Evolutionary conservation across 179 eudicot genomes (phyloP), one percentile per base, ranked within the genome.

Genomic region (Nepenthes alata): DNA sequence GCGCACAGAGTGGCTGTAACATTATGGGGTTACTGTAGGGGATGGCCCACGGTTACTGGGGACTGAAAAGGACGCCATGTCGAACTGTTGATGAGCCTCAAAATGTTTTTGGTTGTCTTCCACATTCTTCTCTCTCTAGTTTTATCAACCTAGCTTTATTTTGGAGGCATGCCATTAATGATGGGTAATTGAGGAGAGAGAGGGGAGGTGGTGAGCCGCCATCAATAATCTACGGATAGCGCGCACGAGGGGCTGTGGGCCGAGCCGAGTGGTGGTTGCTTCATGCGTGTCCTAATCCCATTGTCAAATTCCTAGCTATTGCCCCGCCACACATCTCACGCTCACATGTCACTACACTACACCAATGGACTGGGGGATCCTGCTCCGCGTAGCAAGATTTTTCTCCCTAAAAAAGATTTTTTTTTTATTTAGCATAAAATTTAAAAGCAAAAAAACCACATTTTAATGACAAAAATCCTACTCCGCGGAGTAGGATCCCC

Each of bases 121-220:
- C 84, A 73, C 80, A 70, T 12, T 57, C 14, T 54, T 15, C 45
- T 53, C 47, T 60, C 55, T 57, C 58, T 35, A 34, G n/a, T 11
- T 52, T 3, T 25, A 10, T 5, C 58, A 3, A 54, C 6, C 35
- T 44, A 67, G 65, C 63, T 75, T 58, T 80, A 79, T 78, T 49
- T 86, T 76, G 85, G 83, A 67, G 60, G 88, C 91, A 81, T 88
- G 86, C 85, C 54, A 78, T 71, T 81, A 81, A 87, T 83, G 71
- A 83, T 85, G 83, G 67, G 55, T 70, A 77, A 82, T 77, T 68
- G 75, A 54, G 55, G 73, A 63, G 50, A n/a, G 52, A 49, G 62
- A 56, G 56, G 62, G 13, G 4, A 55, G 47, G 41, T 36, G 61
- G 37, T 13, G 59, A 62, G 76, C 75, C 74, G 73, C 73, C 76